These are phyloP conservation scores for Pseudogymnoascus sp. DNA, from an alignment of 2,329 filamentous ascomycete genomes.

Conservation along the genomic window DNA sequence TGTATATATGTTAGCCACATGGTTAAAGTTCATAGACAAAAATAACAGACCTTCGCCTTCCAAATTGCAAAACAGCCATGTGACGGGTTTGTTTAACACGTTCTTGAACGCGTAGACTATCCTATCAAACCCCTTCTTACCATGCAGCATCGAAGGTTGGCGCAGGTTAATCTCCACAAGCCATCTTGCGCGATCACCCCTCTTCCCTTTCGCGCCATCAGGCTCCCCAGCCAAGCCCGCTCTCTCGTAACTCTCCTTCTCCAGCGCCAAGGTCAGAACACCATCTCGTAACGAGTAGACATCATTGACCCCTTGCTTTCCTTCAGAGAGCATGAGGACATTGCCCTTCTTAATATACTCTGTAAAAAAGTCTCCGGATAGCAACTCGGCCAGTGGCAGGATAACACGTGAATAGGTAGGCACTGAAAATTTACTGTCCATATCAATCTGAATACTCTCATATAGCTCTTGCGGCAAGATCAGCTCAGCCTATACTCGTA, in stretches of 20 bases:
- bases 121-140: conserved; percentile 76
- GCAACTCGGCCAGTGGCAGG: conserved; percentile 64
- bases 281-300: conserved; percentile 66
- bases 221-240: conserved; percentile 72
- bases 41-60: conserved; percentile 37
- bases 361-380: conserved; percentile 73
- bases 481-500: conserved; percentile 50
- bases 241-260: conserved; percentile 74
- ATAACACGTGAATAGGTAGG: conserved; percentile 60
- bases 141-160: conserved; percentile 67
- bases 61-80: conserved; percentile 73
- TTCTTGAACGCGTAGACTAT: conserved; percentile 72
- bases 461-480: conserved; percentile 62
- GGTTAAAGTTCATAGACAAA: background rate
- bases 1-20: conserved; percentile 25
- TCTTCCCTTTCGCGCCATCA: conserved; percentile 49
- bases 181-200: conserved; percentile 63
- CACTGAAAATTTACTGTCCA: conserved; percentile 36
- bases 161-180: conserved; percentile 73
- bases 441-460: conserved; percentile 44
- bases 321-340: conserved; percentile 77
- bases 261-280: conserved; percentile 66
- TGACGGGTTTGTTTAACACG: conserved; percentile 58
- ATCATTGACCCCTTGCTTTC: conserved; percentile 61
- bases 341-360: conserved; percentile 69